Base-by-base conservation (phyloP, 179 eudicot genomes). In the Beta macrorhiza region DNA sequence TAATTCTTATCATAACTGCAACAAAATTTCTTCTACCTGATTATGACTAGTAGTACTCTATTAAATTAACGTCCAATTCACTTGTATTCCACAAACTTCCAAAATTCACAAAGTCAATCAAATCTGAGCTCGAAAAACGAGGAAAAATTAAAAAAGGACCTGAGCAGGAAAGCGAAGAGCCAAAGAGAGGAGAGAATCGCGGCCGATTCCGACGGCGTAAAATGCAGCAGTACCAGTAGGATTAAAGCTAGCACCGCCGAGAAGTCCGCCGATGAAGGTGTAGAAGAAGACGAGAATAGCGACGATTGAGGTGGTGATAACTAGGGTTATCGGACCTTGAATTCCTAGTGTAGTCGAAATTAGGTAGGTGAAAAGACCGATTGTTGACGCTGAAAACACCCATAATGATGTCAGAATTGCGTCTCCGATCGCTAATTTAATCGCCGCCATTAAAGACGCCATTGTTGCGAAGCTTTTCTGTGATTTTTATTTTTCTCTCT, bases 241-340 rank as follows among this genome's bases (percentile, higher is more conserved):
- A 20, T 93, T 93, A 78, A 91, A 92, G 79, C 88, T 87, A 77
- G 97, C 96, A 0, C 96, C 94, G 32, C 97, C 97, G 45, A 93
- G 84, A 15, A 82, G 64, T 42, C 56, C 63, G 0, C 77, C 77
- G 16, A 74, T 49, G 4, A 74, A 57, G 16, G 64, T 74, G 25
- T 74, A 74, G 15, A 16, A 7, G 37, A 74, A 74, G 0, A 74
- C 77, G 9, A 74, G 82, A 2, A 82, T 20, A n/a, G 90, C 90
- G 7, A 93, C 79, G 15, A 93, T 87, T 5, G 78, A 63, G 53
- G 89, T 86, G 2, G 94, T 90, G 55, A 92, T 17, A 55, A 74
- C 22, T 32, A 74, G 49, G 63, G 65, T 74, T 15, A 74, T 16
- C 8, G 64, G 77, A 6, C 77, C 77, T 56, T 74, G 64, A 32